A percentile compares a stretch with the other conserved stretches of the same genome.
phyloP scores from a whole-genome alignment of 805 yeast genomes.

The Saturnispora dispora region DNA sequence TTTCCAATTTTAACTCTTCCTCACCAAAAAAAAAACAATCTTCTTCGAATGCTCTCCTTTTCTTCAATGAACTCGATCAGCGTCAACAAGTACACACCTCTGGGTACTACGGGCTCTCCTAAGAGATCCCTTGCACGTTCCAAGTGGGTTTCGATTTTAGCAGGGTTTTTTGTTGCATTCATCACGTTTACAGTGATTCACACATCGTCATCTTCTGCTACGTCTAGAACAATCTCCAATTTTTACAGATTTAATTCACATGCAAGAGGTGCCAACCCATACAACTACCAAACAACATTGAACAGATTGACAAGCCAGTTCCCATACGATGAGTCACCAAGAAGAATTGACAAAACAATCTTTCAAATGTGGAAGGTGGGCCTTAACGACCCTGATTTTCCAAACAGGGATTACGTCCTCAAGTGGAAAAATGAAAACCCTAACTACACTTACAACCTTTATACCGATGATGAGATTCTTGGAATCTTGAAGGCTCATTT shows the following conservation, averaged over 20 bases:
- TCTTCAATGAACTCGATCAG: background rate
- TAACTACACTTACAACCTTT: constrained; percentile 24
- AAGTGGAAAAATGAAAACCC: constrained; percentile 30
- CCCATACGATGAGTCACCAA: constrained; percentile 28
- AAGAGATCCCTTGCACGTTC: constrained; percentile 13
- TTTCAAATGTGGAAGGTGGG: constrained; percentile 31
- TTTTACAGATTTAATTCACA: constrained; percentile 26
- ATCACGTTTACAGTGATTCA: constrained; percentile 19
- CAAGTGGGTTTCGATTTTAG: constrained; percentile 19
- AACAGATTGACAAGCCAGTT: constrained; percentile 25
- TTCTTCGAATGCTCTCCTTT: background rate
- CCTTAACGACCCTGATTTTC: constrained; percentile 28
- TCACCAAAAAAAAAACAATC: background rate
- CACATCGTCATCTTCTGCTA: constrained; percentile 18
- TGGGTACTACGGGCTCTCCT: background rate
- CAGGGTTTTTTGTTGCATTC: constrained; percentile 23
- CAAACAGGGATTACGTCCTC: constrained; percentile 24
- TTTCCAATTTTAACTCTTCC: background rate
- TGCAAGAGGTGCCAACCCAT: constrained; percentile 28
- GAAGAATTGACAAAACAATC: constrained; percentile 26
- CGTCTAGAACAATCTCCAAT: constrained; percentile 23
- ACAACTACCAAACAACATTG: constrained; percentile 25
- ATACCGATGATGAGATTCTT: constrained; percentile 27
- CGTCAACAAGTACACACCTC: constrained; percentile 5
- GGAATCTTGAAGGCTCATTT: constrained; percentile 23